phyloP scores from a whole-genome alignment of 352 stramenopile genomes.

The Chrysophaeum taylorii region DNA sequence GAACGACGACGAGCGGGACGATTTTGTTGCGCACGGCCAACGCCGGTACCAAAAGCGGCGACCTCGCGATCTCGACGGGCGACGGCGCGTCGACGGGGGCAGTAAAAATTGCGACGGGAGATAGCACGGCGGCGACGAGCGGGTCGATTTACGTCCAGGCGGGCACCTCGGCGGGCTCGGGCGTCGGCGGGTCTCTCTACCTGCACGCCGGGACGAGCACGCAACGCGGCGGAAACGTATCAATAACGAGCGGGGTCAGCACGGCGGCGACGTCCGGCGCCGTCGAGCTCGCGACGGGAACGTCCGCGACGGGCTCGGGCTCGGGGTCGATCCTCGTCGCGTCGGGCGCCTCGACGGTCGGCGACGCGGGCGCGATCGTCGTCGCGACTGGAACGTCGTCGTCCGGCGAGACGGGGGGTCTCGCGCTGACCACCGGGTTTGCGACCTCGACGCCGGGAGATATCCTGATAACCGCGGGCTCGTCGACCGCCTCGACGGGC shows the following conservation, averaged over 20 bases:
- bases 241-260: too few relatives aligned
- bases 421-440: conserved; percentile 3
- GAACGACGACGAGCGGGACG: conserved; percentile 18
- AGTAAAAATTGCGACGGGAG: conserved; percentile 58
- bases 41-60: conserved; percentile 30
- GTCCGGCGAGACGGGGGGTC: neutral
- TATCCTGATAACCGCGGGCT: conserved; percentile 14
- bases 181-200: too few relatives aligned
- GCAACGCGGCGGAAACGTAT: too few relatives aligned
- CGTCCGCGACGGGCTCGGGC: too few relatives aligned
- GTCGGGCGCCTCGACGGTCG: neutral
- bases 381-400: conserved; percentile 45
- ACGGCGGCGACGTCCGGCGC: conserved; percentile 30
- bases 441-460: neutral
- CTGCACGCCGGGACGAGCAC: too few relatives aligned
- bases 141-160: conserved; percentile 47
- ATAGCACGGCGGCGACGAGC: conserved; percentile 60
- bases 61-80: conserved; percentile 37
- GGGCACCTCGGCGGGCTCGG: conserved; percentile 42
- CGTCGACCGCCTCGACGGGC: conserved; percentile 3
- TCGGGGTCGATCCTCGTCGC: conserved; percentile 9
- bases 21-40: conserved; percentile 32
- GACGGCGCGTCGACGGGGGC: conserved; percentile 57
- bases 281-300: conserved; percentile 22
- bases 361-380: conserved; percentile 32